Conservation (phyloP, 2,329 filamentous ascomycete species). For the Alternaria alternata region DNA sequence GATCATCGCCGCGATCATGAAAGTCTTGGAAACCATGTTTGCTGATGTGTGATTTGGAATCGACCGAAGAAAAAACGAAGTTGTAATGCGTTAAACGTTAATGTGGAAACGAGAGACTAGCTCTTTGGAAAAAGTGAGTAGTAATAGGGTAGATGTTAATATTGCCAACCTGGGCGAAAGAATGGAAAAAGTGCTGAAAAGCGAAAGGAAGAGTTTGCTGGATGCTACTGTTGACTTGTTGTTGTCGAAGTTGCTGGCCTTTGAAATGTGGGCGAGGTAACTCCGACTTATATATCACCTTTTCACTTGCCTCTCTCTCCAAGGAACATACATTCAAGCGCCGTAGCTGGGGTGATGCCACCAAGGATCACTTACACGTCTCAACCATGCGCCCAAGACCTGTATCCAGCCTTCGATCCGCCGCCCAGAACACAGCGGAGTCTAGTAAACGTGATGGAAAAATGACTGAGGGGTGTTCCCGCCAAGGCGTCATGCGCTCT, state of each 20-base stretch:
- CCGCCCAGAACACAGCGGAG: constrained; percentile 18
- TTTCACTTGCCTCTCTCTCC: constrained; percentile 3
- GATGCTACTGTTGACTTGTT: constrained; percentile 27
- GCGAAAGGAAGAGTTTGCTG: constrained; percentile 26
- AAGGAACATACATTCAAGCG: constrained; percentile 18
- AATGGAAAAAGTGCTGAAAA: constrained; percentile 32
- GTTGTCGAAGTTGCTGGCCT: constrained; percentile 40
- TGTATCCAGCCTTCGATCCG: constrained; percentile 18
- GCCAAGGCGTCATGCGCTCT: constrained; percentile 44
- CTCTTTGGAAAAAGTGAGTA: constrained; percentile 36
- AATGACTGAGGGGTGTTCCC: constrained; percentile 32
- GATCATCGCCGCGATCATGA: constrained; percentile 42
- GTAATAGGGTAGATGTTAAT: background rate
- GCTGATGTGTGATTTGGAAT: constrained; percentile 14
- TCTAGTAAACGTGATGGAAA: constrained; percentile 16
- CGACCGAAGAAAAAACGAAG: background rate
- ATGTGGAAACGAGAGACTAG: constrained; percentile 42
- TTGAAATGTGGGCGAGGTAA: constrained; percentile 17
- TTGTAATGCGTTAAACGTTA: constrained; percentile 3
- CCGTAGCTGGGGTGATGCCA: constrained; percentile 26
- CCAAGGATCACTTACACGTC: constrained; percentile 33
- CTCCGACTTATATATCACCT: constrained; percentile 38
- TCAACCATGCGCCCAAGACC: constrained; percentile 32
- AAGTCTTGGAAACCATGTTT: constrained; percentile 46
- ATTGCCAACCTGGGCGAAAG: constrained; percentile 45